A percentile compares a stretch with the other conserved stretches of the same genome.
These are phyloP conservation scores for Monilinia aucupariae DNA, from an alignment of 2,329 filamentous ascomycete species.

Conservation along the genomic window DNA sequence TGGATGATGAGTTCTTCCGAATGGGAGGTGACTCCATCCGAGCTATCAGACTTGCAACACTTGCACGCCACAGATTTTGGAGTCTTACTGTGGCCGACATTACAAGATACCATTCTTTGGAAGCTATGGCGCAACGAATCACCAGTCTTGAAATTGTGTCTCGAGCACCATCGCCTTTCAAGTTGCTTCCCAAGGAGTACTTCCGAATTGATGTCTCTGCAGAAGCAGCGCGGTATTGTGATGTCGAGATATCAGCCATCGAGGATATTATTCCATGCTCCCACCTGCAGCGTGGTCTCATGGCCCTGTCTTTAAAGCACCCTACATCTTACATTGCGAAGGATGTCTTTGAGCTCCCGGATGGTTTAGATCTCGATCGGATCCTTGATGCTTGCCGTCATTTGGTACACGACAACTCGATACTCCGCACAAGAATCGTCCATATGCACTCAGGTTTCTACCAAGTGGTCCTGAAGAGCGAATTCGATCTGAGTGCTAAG, in stretches of 20 bases:
- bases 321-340: slow-evolving; percentile 35
- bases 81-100: slow-evolving; percentile 38
- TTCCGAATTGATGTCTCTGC: neutral
- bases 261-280: slow-evolving; percentile 37
- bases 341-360: slow-evolving; percentile 20
- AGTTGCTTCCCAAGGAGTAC: neutral
- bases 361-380: slow-evolving; percentile 19
- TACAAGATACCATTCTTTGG: slow-evolving; percentile 37
- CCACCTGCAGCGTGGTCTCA: slow-evolving; percentile 36
- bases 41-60: slow-evolving; percentile 42
- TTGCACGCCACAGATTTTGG: slow-evolving; percentile 26
- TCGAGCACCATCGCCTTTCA: neutral
- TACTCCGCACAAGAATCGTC: slow-evolving; percentile 35
- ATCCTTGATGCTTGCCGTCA: slow-evolving; percentile 31
- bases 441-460: slow-evolving; percentile 8
- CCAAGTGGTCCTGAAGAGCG: slow-evolving; percentile 17
- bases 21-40: slow-evolving; percentile 35
- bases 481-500: neutral
- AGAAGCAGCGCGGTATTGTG: neutral
- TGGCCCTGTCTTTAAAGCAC: slow-evolving; percentile 35
- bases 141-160: neutral
- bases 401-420: slow-evolving; percentile 25
- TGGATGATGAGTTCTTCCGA: slow-evolving; percentile 37
- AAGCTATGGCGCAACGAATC: slow-evolving; percentile 35
- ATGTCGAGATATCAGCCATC: neutral